phyloP scores from a whole-genome alignment of 1,139 yeast genomes.

The Pichia sp. region DNA sequence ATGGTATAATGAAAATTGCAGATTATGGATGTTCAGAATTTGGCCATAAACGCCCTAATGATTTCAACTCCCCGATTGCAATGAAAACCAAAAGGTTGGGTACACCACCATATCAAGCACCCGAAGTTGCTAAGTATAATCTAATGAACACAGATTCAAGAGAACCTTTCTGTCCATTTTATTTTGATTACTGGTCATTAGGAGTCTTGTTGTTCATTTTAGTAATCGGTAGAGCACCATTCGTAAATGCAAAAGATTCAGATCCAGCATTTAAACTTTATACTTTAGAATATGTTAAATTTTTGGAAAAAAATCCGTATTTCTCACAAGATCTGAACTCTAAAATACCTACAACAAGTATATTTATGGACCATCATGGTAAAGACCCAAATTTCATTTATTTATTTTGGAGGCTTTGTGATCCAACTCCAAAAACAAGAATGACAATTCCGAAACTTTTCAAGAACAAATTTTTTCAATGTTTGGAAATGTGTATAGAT shows the following conservation, averaged over 20 bases:
- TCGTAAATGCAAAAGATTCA: slow-evolving; percentile 41
- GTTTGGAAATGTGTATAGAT: slow-evolving; percentile 54
- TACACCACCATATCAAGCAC: slow-evolving; percentile 76
- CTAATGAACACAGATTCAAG: slow-evolving; percentile 30
- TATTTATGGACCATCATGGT: slow-evolving; percentile 55
- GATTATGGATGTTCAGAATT: slow-evolving; percentile 72
- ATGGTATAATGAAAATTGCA: slow-evolving; percentile 63
- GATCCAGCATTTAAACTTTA: slow-evolving; percentile 58
- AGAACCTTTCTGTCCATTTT: slow-evolving; percentile 56
- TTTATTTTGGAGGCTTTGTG: slow-evolving; percentile 71
- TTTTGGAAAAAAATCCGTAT: slow-evolving; percentile 22
- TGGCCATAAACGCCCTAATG: slow-evolving; percentile 52
- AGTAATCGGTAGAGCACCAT: slow-evolving; percentile 56
- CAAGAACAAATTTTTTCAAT: slow-evolving; percentile 57
- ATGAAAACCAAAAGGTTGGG: slow-evolving; percentile 52
- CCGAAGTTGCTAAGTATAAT: slow-evolving; percentile 58
- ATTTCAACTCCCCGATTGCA: slow-evolving; percentile 43
- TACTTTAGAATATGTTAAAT: slow-evolving; percentile 46
- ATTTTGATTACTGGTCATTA: slow-evolving; percentile 68
- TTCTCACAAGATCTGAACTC: slow-evolving; percentile 15
- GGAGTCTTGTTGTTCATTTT: slow-evolving; percentile 62
- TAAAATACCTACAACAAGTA: slow-evolving; percentile 22
- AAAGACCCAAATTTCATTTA: slow-evolving; percentile 50
- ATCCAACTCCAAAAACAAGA: slow-evolving; percentile 50
- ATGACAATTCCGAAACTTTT: slow-evolving; percentile 50